phyloP scores from a whole-genome alignment of 2,329 filamentous ascomycete genomes.

The Madurella mycetomatis region DNA sequence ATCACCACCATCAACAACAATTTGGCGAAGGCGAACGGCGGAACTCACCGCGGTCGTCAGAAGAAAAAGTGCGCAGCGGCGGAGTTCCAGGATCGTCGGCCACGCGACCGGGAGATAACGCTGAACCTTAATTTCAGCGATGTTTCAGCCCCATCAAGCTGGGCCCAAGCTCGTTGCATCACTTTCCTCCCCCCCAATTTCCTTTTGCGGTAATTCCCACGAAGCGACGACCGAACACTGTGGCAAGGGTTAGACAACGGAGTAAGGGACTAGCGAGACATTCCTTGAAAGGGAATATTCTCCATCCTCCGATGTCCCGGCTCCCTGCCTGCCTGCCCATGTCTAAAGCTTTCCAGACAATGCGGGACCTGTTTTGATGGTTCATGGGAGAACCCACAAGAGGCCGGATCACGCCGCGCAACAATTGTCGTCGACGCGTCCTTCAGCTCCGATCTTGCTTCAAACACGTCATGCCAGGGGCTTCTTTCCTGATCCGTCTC shows the following conservation, averaged over 20 bases:
- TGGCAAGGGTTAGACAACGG: constrained; percentile 1
- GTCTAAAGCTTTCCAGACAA: not conserved
- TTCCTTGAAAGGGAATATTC: not conserved
- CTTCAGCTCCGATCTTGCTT: not conserved
- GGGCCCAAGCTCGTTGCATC: constrained; percentile 14
- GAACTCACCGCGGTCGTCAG: constrained; percentile 32
- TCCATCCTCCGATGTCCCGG: constrained; percentile 1
- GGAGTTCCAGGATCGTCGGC: constrained; percentile 29
- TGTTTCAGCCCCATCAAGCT: constrained; percentile 29
- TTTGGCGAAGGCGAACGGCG: constrained; percentile 30
- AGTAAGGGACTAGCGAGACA: not conserved
- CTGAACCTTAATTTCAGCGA: constrained; percentile 29
- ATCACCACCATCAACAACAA: constrained; percentile 17
- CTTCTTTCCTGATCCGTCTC: not conserved
- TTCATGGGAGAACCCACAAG: not conserved
- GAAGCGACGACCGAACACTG: not conserved
- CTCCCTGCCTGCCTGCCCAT: not conserved
- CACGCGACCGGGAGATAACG: constrained; percentile 30
- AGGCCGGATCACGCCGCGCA: not conserved
- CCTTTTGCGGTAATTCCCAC: constrained; percentile 16
- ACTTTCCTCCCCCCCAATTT: constrained; percentile 2
- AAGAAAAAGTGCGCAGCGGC: constrained; percentile 35
- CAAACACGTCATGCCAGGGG: not conserved
- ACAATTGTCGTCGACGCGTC: not conserved
- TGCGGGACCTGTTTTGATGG: not conserved